Conservation (phyloP, 23 red algal genomes). For the Gracilaria gracilis region DNA sequence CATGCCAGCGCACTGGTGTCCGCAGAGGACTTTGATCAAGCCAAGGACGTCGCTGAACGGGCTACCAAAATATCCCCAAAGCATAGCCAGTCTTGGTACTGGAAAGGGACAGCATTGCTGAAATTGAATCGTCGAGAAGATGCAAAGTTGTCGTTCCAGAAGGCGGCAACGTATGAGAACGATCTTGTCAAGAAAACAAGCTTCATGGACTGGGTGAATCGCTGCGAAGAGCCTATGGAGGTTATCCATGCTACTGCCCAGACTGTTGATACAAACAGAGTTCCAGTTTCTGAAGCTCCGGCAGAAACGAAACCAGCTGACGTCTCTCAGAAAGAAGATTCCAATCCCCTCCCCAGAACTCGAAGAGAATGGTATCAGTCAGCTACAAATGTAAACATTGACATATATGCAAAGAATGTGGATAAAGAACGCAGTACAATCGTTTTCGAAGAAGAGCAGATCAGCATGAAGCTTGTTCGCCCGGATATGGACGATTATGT, state of each 20-base stretch:
- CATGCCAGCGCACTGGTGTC: conserved; percentile 44
- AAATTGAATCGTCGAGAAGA: conserved; percentile 14
- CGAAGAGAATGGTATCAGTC: conserved; percentile 77
- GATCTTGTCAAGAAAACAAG: conserved; percentile 51
- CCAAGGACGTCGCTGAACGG: conserved; percentile 5
- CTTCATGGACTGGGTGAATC: conserved; percentile 47
- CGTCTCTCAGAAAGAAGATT: not conserved
- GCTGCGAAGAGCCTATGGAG: conserved; percentile 39
- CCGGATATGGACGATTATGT: conserved; percentile 37
- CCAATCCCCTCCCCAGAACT: conserved; percentile 19
- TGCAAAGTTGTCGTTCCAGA: conserved; percentile 50
- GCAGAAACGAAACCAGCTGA: not conserved
- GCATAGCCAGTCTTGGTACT: conserved; percentile 51
- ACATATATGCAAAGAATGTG: conserved; percentile 80
- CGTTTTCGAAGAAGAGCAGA: conserved; percentile 20
- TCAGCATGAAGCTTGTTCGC: conserved; percentile 37
- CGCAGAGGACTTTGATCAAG: conserved; percentile 47
- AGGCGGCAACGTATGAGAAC: conserved; percentile 40
- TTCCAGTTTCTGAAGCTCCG: not conserved
- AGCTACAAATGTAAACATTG: conserved; percentile 55
- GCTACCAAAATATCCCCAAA: conserved; percentile 21
- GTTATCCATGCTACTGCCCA: conserved; percentile 45
- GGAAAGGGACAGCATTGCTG: conserved; percentile 47
- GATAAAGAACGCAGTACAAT: conserved; percentile 35
- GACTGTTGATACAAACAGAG: not conserved